phyloP scores from a whole-genome alignment of 371 early-diverging fungal species.

The Gilbertella persicaria region DNA sequence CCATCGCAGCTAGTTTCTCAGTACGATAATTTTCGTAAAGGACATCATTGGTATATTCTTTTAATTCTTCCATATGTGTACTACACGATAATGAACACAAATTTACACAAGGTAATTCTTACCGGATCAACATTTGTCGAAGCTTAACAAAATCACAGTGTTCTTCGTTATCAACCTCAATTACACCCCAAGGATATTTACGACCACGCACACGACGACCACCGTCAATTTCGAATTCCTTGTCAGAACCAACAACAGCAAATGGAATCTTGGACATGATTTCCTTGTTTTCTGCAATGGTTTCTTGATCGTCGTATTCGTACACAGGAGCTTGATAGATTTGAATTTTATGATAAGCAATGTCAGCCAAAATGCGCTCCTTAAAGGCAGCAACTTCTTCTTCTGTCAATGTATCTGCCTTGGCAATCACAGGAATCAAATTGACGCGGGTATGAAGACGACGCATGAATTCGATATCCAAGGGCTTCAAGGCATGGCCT shows the following conservation, averaged over 20 bases:
- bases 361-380: constrained; percentile 88
- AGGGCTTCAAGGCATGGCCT: constrained; percentile 87
- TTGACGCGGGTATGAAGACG: constrained; percentile 93
- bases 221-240: constrained; percentile 76
- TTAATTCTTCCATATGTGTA: constrained; percentile 91
- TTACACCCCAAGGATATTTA: constrained; percentile 94
- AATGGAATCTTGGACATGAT: constrained; percentile 95
- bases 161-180: constrained; percentile 91
- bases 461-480: constrained; percentile 97
- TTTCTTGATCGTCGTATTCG: constrained; percentile 93
- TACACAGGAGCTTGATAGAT: constrained; percentile 91
- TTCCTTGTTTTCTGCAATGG: constrained; percentile 91
- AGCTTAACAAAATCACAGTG: constrained; percentile 95
- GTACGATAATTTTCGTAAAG: constrained; percentile 97
- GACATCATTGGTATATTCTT: constrained; percentile 91
- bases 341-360: constrained; percentile 88
- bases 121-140: constrained; percentile 85
- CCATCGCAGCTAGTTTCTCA: constrained; percentile 81
- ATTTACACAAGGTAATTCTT: constrained; percentile 9
- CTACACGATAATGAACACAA: constrained; percentile 24
- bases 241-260: constrained; percentile 94
- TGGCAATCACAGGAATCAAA: constrained; percentile 97
- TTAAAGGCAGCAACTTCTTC: constrained; percentile 94
- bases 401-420: constrained; percentile 96
- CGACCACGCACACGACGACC: constrained; percentile 92